Evolutionary conservation across 1,139 yeast genomes (phyloP).

Genomic region (Tardiomyces depauwii): DNA sequence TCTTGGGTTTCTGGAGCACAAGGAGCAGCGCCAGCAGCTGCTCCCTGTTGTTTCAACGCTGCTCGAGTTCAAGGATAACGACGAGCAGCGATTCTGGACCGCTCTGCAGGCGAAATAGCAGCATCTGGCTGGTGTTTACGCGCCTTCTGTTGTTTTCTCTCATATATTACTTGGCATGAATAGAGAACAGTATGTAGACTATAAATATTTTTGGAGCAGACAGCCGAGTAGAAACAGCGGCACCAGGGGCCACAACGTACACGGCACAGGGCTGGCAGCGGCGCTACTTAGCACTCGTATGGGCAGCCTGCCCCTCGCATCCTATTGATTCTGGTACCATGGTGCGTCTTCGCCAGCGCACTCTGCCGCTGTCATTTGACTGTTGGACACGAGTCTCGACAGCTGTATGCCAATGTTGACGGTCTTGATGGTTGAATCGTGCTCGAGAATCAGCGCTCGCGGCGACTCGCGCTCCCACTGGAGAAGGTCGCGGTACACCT

Average conservation of each 20-base stretch:
- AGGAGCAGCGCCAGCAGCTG: constrained; percentile 76
- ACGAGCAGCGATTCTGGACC: constrained; percentile 55
- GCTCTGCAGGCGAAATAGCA: constrained; percentile 32
- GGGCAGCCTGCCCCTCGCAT: background rate
- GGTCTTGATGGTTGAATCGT: constrained; percentile 60
- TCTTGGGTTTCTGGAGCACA: constrained; percentile 80
- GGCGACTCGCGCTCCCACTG: constrained; percentile 35
- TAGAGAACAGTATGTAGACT: background rate
- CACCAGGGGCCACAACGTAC: background rate
- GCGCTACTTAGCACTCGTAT: too few relatives aligned
- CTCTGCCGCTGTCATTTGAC: constrained; percentile 70
- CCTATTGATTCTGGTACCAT: constrained; percentile 18
- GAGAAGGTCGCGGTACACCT: constrained; percentile 44
- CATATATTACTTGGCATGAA: background rate
- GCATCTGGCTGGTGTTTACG: too few relatives aligned
- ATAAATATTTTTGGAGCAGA: background rate
- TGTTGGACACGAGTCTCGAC: constrained; percentile 37
- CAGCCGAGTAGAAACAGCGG: background rate
- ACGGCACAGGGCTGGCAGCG: too few relatives aligned
- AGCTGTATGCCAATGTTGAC: constrained; percentile 60
- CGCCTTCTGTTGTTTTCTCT: too few relatives aligned
- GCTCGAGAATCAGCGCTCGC: constrained; percentile 70
- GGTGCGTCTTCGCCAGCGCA: constrained; percentile 60
- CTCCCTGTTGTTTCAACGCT: constrained; percentile 77
- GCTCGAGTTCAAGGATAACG: constrained; percentile 54